Evolutionary conservation across 306 rosid species (phyloP).

Genomic region (Morella rubra): DNA sequence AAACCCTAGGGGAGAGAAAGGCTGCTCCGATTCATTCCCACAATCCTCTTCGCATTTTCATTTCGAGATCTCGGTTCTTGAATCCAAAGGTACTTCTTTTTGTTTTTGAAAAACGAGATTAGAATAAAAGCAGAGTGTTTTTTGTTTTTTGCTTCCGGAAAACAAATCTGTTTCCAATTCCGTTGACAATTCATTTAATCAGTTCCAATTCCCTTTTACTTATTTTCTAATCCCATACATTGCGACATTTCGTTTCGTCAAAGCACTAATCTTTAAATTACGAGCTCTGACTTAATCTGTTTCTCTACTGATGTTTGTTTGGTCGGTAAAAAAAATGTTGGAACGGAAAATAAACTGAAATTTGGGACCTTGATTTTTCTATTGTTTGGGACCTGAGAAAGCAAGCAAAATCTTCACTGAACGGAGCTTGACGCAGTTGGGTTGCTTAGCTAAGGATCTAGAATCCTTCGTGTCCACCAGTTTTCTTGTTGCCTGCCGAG

Average conservation of each 20-base stretch:
- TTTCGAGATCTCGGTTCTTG: slow-evolving; percentile 68
- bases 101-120: not conserved
- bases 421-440: not conserved
- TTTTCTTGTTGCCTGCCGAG: not conserved
- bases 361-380: slow-evolving; percentile 23
- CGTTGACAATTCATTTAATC: slow-evolving; percentile 23
- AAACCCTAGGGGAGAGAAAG: slow-evolving; percentile 54
- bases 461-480: not conserved
- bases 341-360: slow-evolving; percentile 10
- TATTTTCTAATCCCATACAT: slow-evolving; percentile 26
- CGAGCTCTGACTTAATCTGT: not conserved
- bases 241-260: slow-evolving; percentile 31
- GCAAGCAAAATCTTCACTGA: slow-evolving; percentile 15
- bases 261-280: slow-evolving; percentile 19
- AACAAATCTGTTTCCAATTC: slow-evolving; percentile 35
- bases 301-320: slow-evolving; percentile 18
- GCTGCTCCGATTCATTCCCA: slow-evolving; percentile 34
- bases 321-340: slow-evolving; percentile 22
- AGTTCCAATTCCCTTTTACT: slow-evolving; percentile 13
- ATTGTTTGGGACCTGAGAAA: slow-evolving; percentile 31
- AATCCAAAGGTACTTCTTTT: slow-evolving; percentile 42
- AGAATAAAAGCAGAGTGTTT: not conserved
- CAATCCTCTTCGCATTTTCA: slow-evolving; percentile 45
- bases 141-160: slow-evolving; percentile 26
- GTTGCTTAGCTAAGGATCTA: not conserved